Base-by-base conservation (phyloP, 2,329 filamentous ascomycete species). In the Scytalidium sp. region DNA sequence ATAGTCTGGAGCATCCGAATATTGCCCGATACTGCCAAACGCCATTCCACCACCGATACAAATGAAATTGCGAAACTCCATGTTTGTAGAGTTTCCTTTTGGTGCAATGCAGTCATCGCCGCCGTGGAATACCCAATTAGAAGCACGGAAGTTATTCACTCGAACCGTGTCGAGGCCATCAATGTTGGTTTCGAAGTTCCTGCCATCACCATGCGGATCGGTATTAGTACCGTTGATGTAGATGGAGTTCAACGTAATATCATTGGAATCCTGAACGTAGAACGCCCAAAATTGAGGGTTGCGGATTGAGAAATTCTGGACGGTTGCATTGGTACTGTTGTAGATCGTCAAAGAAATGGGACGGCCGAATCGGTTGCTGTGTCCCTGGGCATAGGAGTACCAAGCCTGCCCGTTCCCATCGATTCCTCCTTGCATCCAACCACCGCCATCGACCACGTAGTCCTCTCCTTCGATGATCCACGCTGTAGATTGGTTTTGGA, bases 401-500 rank as follows among this genome's bases (percentile, higher is more conserved):
- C 45, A 47, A 6, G 32, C 45, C 39, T 47, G 45, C 3, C 45
- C 45, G 29, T 47, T 47, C 3, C 45, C 45, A n/a, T 47, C 27
- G 9, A 47, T 41, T 11, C 43, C 43, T 23, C 43, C 43, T 17
- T 45, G 43, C 3, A 19, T 19, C 43, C 43, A 45, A 17, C n/a
- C 43, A 19, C 43, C 43, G 9, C 43, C 43, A 4, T 27, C 19
- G 22, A 45, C 29, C 8, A 29, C 23, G 20, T 29, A 45, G 19
- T 45, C 27, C 27, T 45, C 22, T n/a, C 43, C 43, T 45, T 45
- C 43, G n/a, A 45, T 20, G 19, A 45, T 32, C 43, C 43, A 45
- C 3, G 43, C 43, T 13, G 43, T 29, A 11, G 23, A 29, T 19
- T 45, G 43, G n/a, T 45, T 45, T 17, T 45, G 43, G n/a, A 45